phyloP scores from a whole-genome alignment of 371 early-diverging fungal genomes.

The Mortierella sp. region DNA sequence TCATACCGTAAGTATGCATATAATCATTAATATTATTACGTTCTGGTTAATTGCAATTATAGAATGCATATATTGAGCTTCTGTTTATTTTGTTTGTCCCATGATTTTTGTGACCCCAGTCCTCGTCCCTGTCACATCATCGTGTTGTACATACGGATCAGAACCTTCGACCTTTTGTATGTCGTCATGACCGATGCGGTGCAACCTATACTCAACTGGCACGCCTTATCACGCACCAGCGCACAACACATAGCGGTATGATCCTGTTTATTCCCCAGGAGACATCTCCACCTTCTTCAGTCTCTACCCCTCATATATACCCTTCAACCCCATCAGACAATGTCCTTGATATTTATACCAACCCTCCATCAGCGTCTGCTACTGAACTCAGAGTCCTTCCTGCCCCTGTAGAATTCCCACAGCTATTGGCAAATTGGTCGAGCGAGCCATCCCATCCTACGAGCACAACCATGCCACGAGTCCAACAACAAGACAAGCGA shows the following conservation, averaged over 20 bases:
- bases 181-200: conserved; percentile 53
- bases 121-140: conserved; percentile 53
- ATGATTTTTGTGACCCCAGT: conserved; percentile 19
- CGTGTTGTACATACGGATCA: conserved; percentile 53
- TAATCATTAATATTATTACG: too few species aligned
- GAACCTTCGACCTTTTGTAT: conserved; percentile 42
- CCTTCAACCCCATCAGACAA: neutral
- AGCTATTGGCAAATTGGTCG: neutral
- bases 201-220: conserved; percentile 54
- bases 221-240: conserved; percentile 41
- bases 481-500: neutral
- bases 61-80: too few species aligned
- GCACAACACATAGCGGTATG: conserved; percentile 53
- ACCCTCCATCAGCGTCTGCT: neutral
- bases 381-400: conserved; percentile 6
- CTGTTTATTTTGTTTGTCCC: neutral
- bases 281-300: conserved; percentile 3
- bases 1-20: conserved; percentile 31
- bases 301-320: neutral
- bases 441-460: neutral
- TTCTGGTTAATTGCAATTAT: too few species aligned
- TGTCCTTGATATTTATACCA: neutral
- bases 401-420: conserved; percentile 1
- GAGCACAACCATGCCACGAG: neutral
- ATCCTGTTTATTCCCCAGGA: conserved; percentile 42